Conservation (phyloP, 192 early-diverging fungal species). For the Coemansia sp. region DNA sequence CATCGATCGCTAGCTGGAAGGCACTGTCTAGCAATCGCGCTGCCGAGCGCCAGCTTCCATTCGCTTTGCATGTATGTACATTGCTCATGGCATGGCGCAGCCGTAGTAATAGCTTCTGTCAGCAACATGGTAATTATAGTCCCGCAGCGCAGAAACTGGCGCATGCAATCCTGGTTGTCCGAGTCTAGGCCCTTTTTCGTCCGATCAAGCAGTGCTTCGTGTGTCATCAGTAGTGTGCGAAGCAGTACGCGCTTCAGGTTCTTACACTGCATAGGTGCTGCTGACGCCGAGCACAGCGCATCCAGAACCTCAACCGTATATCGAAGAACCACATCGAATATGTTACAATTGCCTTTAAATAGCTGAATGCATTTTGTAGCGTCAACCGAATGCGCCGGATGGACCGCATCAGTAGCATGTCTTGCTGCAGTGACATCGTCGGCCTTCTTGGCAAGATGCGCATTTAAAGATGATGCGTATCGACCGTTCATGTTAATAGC, state of each 20-base stretch:
- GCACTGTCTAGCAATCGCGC: neutral
- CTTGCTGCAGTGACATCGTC: neutral
- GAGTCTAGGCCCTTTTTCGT: neutral
- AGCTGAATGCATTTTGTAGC: conserved; percentile 11
- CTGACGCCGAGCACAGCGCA: conserved; percentile 3
- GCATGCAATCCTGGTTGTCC: neutral
- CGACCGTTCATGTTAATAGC: neutral
- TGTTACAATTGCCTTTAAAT: conserved; percentile 18
- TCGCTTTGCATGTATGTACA: conserved; percentile 18
- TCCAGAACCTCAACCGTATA: conserved; percentile 3
- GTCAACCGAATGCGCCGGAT: neutral
- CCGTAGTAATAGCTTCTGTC: conserved; percentile 4
- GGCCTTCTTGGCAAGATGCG: neutral
- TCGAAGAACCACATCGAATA: conserved; percentile 33
- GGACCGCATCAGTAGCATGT: neutral
- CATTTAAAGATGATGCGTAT: neutral
- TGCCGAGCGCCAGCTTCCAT: conserved; percentile 10
- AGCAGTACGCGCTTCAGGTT: conserved; percentile 11
- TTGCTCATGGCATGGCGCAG: neutral
- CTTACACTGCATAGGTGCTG: neutral
- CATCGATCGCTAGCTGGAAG: neutral
- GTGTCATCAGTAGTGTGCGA: conserved; percentile 6
- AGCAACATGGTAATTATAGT: conserved; percentile 23
- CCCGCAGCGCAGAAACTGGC: conserved; percentile 5
- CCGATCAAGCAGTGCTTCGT: conserved; percentile 24